Evolutionary conservation across 106 monocot species (phyloP), one percentile per base, ranked within the genome.

Genomic region (Cymbidium sinense): DNA sequence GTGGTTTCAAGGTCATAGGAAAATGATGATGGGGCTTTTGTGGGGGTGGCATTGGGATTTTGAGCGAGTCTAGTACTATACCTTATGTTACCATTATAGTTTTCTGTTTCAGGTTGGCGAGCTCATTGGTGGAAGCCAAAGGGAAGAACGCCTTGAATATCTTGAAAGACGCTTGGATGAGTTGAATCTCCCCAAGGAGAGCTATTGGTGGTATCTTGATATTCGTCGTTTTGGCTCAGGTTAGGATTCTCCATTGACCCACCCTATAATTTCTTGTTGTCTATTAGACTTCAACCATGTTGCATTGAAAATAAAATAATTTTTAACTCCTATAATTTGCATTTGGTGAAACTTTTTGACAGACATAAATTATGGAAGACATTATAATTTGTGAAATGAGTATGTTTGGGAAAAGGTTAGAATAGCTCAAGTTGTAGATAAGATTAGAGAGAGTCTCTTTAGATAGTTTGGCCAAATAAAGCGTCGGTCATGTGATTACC

Each of bases 81-180:
- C 7, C 23, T 58, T n/a, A 20, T 58, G 21, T 58, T 5, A 20
- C n/a, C 11, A 31, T 67, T 67, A 67, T 67, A 33, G 31, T 37
- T 80, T 29, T 71, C 18, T 79, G 70, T 67, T 76, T 62, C 47
- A 98, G 96, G 88, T 98, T 75, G 96, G 96, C 27, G 96, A 98
- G 80, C 89, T 98, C 77, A 92, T 98, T 86, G 96, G 96, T 81
- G 96, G 94, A 88, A 98, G 96, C 81, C 96, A 98, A 87, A 92
- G 94, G 84, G 96, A 98, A 88, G 94, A 98, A 82, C 93, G 96
- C 4, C 91, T 98, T 79, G 85, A 98, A 20, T 86, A 84, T 87
- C 81, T 98, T 31, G 94, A 94, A 81, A 86, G 76, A 69, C 91
- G 96, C 50, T 62, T 98, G 76, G 96, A 94, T 15, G 91, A 91